Base-by-base conservation (phyloP, 2,329 filamentous ascomycete species). In the Fonsecaea monophora region DNA sequence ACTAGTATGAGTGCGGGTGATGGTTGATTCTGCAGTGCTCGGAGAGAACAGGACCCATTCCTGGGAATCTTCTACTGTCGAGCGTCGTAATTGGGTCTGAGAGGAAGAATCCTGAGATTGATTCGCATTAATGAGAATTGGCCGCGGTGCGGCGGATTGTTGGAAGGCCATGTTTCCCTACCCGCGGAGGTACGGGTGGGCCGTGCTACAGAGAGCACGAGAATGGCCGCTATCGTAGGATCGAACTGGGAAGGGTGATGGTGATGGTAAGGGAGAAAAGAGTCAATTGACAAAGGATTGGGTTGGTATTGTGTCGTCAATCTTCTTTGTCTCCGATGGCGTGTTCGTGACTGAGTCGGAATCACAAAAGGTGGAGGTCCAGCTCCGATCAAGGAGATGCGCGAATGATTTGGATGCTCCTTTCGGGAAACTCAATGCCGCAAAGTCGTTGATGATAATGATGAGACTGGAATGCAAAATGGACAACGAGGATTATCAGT, bases 11-110 rank as follows among this genome's bases (percentile, higher is more conserved):
- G 89, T 92, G 60, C 89, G 85, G 68, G 90, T 89, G 4, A 88
- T 88, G 10, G 85, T 85, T 21, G 90, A 89, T 38, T 83, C 81
- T 66, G 84, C 85, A 70, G 89, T 88, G 8, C 85, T 84, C 1
- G 92, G 92, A 7, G 93, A 92, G 82, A 99, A 99, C 71, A 99
- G 87, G 62, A 98, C 90, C 95, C 95, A 99, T 86, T 96, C 94
- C 78, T 95, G 90, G 12, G 92, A 90, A 71, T 94, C 90, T 68
- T 91, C 88, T 15, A 71, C 53, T 32, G 64, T 53, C 21, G 67
- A 53, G 13, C 65, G 67, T 42, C 64, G 62, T 42, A 53, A 30
- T 30, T 65, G 66, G 30, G 63, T 82, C 78, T 66, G 58, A 40
- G 61, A 65, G 34, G 68, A 56, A 13, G 70, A 66, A 3, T 68